Base-by-base conservation (phyloP, 192 early-diverging fungal genomes). In the Coemansia sp. region DNA sequence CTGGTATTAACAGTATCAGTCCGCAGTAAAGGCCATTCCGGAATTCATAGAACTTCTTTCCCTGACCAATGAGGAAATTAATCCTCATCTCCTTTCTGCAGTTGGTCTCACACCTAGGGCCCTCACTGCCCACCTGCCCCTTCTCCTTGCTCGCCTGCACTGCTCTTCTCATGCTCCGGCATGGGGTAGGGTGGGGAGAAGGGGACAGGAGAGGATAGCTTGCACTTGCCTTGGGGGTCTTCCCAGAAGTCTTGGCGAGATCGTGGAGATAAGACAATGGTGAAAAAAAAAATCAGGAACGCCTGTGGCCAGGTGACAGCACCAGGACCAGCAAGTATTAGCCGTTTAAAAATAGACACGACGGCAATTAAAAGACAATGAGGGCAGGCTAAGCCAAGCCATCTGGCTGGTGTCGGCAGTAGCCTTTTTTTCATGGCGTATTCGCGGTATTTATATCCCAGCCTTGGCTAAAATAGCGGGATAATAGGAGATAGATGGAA, bases 271-370 rank as follows among this genome's bases (percentile, higher is more conserved):
- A 50, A 24, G 13, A 26, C 23, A 50, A 50, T 23, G 45, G 9
- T 21, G 18, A 48, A 2, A 48, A 50, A 11, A 14, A 28, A 46
- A 50, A 50, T 50, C 48, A 50, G 48, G 48, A 50, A 50, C 20
- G 23, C 2, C 23, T 5, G 48, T 26, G 48, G 23, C 48, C 48
- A 50, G 48, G 23, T 50, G 48, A 50, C 48, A 50, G 10, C 10
- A 23, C 48, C 48, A 50, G 48, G 48, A 50, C 48, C 48, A 50
- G 48, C 48, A 26, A 31, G 3, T 26, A 26, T 26, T 50, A 50
- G 48, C 48, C 48, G 10, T 50, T 50, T 50, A 50, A 24, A 50
- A 50, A 50, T 50, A 50, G 48, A 50, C 48, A 50, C 48, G 48
- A 9, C 48, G 13, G 11, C 48, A 50, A 50, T 50, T 39, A 14